phyloP scores from a whole-genome alignment of 176 grass and related monocot species.

The Pontederia paniculata region DNA sequence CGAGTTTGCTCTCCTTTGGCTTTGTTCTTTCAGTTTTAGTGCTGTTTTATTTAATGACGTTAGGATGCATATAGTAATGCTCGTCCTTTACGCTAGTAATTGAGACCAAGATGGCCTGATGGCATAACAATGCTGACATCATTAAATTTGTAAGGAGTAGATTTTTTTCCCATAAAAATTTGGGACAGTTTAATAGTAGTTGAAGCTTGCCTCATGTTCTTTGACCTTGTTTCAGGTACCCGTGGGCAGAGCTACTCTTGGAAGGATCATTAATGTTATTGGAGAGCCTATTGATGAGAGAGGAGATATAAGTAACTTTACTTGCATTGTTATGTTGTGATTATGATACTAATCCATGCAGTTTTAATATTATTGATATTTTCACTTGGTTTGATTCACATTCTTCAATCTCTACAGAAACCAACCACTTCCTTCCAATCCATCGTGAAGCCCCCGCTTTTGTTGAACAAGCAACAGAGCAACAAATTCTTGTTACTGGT shows the following conservation, averaged over 20 bases:
- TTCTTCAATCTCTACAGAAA: neutral
- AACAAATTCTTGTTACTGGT: neutral
- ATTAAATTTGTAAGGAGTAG: too few species aligned
- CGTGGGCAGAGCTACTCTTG: neutral
- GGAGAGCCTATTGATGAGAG: neutral
- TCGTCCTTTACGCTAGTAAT: too few species aligned
- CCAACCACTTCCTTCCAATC: neutral
- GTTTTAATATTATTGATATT: neutral
- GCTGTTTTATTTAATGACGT: too few species aligned
- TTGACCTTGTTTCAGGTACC: neutral
- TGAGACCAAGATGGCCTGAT: too few species aligned
- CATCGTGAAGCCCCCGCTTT: neutral
- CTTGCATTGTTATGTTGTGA: neutral
- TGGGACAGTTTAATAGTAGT: too few species aligned
- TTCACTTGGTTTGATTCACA: neutral
- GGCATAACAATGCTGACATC: too few species aligned
- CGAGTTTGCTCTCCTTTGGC: too few species aligned
- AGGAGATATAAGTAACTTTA: neutral
- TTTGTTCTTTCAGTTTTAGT: too few species aligned
- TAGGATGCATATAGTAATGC: too few species aligned
- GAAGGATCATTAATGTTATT: neutral
- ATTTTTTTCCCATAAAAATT: too few species aligned
- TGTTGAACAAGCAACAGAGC: slow-evolving; percentile 1
- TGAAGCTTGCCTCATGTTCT: too few species aligned
- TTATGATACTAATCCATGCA: neutral